Evolutionary conservation across 73 alveolate species (phyloP).

Genomic region (Symbiodinium pilosum): DNA sequence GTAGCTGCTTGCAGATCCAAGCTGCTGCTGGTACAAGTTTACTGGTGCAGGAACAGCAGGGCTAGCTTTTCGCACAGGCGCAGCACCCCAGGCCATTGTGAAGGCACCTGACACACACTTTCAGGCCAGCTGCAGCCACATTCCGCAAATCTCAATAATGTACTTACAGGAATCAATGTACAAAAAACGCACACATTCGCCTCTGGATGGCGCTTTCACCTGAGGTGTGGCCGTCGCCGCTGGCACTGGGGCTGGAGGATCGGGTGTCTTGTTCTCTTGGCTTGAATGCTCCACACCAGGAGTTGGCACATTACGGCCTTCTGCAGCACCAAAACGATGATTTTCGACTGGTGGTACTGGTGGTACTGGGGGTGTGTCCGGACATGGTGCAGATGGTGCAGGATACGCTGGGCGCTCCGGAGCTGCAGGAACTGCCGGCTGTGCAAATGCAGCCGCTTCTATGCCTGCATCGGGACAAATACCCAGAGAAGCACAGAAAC

Average conservation of each 20-base stretch:
- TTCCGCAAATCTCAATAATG: neutral
- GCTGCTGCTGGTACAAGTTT: constrained; percentile 72
- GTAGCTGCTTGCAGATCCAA: neutral
- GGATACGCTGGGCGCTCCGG: neutral
- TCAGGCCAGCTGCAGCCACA: neutral
- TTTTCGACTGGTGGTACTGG: too few species aligned
- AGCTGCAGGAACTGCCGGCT: neutral
- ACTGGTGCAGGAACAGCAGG: constrained; percentile 67
- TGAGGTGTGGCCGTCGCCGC: neutral
- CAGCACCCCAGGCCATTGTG: constrained; percentile 85
- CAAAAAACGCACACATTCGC: too few species aligned
- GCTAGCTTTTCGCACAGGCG: constrained; percentile 30
- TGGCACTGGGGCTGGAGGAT: neutral
- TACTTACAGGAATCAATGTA: too few species aligned
- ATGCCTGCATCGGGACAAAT: neutral
- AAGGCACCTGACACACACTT: neutral
- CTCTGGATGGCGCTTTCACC: neutral
- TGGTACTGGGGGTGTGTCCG: too few species aligned
- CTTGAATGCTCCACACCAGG: too few species aligned
- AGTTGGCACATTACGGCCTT: too few species aligned
- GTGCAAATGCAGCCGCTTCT: neutral
- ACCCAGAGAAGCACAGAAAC: too few species aligned
- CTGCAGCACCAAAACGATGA: too few species aligned
- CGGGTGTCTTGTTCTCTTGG: too few species aligned
- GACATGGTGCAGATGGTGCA: too few species aligned